These are phyloP conservation scores for Phytophthora niederhauseri DNA, from an alignment of 352 stramenopile genomes.

Conservation along the genomic window DNA sequence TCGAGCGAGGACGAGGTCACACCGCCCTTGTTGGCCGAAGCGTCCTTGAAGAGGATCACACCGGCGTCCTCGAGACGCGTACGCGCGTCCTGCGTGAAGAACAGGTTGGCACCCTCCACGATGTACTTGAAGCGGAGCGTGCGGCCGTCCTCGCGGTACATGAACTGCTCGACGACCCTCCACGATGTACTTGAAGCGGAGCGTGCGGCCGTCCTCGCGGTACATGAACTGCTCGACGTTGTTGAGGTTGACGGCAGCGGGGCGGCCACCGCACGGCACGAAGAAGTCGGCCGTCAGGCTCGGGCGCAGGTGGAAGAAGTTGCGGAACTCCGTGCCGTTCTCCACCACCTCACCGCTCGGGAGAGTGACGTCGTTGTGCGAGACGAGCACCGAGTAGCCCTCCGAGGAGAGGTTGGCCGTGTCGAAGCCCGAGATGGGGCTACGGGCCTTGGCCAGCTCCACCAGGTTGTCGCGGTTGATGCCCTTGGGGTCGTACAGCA, in stretches of 20 bases:
- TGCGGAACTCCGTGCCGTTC: slow-evolving; percentile 96
- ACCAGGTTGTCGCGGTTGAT: slow-evolving; percentile 94
- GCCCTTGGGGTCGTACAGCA: slow-evolving; percentile 95
- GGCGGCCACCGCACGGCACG: slow-evolving; percentile 95
- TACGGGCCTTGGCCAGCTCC: slow-evolving; percentile 88
- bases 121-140: slow-evolving; percentile 95
- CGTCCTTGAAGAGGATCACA: slow-evolving; percentile 98
- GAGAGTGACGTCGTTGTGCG: slow-evolving; percentile 77
- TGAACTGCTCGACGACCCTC: slow-evolving; percentile 93
- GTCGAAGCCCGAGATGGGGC: slow-evolving; percentile 93
- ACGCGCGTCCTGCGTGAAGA: slow-evolving; percentile 96
- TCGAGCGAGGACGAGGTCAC: slow-evolving; percentile 84
- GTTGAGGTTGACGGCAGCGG: slow-evolving; percentile 95
- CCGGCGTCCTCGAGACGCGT: slow-evolving; percentile 94
- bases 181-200: slow-evolving; percentile 95
- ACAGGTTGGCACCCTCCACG: slow-evolving; percentile 98
- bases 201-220: slow-evolving; percentile 68
- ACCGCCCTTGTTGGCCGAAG: slow-evolving; percentile 91
- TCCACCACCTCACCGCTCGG: slow-evolving; percentile 81
- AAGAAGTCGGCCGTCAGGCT: slow-evolving; percentile 96
- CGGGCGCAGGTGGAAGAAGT: slow-evolving; percentile 96
- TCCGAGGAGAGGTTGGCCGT: slow-evolving; percentile 64
- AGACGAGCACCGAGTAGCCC: slow-evolving; percentile 70
- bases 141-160: slow-evolving; percentile 69
- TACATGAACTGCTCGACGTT: slow-evolving; percentile 95